Percentiles rank a stretch among this genome's conserved stretches.
phyloP scores from a whole-genome alignment of 768 basidiomycete genomes.

The Pleurotus ostreatus region DNA sequence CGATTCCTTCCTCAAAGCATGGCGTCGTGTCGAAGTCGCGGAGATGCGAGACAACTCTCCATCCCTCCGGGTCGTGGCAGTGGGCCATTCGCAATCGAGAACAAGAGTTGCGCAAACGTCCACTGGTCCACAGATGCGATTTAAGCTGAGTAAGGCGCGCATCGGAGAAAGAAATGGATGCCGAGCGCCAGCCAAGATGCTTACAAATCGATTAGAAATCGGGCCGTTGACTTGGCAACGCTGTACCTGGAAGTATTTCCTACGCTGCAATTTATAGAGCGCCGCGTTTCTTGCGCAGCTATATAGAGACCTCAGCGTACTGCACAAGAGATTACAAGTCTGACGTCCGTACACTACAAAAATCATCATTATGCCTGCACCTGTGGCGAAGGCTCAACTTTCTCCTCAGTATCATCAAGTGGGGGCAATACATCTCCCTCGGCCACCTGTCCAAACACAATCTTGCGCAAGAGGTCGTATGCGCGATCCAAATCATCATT shows the following conservation, averaged over 20 bases:
- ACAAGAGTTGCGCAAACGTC: conserved; percentile 4
- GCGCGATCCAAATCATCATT: conserved; percentile 88
- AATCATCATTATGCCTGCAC: no score
- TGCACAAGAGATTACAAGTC: no score
- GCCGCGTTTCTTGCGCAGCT: no score
- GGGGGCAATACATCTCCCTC: conserved; percentile 63
- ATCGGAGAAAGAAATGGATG: no score
- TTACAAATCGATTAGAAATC: no score
- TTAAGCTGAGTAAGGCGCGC: not conserved
- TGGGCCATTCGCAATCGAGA: conserved; percentile 26
- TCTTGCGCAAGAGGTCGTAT: conserved; percentile 68
- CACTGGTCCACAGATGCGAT: not conserved
- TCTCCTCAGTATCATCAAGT: conserved; percentile 39
- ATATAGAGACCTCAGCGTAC: no score
- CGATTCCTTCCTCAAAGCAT: conserved; percentile 75
- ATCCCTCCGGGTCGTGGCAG: conserved; percentile 62
- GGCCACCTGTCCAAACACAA: conserved; percentile 68
- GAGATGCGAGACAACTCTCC: conserved; percentile 50
- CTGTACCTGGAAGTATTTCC: no score
- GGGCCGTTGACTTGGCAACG: no score
- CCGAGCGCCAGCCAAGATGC: no score
- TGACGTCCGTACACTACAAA: no score
- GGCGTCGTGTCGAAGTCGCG: conserved; percentile 75
- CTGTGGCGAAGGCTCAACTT: no score
- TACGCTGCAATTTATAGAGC: no score